Percentiles rank a stretch among this genome's conserved stretches.
phyloP scores from a whole-genome alignment of 495 filamentous ascomycete species.

The Chaetomidium leptoderma region DNA sequence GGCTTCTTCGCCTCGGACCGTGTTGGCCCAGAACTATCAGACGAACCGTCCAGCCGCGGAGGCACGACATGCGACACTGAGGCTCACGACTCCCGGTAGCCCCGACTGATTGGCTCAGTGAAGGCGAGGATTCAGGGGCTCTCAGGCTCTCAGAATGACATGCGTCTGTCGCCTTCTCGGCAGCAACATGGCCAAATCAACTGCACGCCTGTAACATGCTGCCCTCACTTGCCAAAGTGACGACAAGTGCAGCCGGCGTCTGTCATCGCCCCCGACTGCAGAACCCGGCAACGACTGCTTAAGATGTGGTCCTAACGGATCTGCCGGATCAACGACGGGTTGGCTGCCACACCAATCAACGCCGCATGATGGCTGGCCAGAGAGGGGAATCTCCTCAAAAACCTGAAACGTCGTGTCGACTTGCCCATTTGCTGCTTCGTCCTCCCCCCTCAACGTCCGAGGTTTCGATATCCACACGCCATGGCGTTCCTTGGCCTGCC shows the following conservation, averaged over 20 bases:
- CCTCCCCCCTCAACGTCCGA: neutral
- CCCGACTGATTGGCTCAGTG: neutral
- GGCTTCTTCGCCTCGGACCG: neutral
- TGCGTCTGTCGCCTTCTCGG: neutral
- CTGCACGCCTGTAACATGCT: neutral
- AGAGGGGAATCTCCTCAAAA: conserved; percentile 15
- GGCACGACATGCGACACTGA: neutral
- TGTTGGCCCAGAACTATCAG: neutral
- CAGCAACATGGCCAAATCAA: neutral
- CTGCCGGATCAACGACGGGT: conserved; percentile 5
- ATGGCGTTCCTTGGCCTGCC: neutral
- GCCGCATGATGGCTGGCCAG: neutral
- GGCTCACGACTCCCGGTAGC: neutral
- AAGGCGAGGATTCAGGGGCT: conserved; percentile 1
- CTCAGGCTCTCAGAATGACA: neutral
- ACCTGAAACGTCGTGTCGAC: conserved; percentile 24
- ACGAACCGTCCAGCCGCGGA: neutral
- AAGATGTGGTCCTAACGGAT: conserved; percentile 20
- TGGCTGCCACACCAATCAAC: conserved; percentile 17
- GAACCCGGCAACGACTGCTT: conserved; percentile 17
- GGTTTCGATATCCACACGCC: neutral
- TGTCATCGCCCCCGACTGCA: conserved; percentile 8
- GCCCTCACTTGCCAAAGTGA: neutral
- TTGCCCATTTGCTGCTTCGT: conserved; percentile 12
- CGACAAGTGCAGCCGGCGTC: neutral